Conservation (phyloP, 2,329 filamentous ascomycete species). For the Lizonia empirigonia region DNA sequence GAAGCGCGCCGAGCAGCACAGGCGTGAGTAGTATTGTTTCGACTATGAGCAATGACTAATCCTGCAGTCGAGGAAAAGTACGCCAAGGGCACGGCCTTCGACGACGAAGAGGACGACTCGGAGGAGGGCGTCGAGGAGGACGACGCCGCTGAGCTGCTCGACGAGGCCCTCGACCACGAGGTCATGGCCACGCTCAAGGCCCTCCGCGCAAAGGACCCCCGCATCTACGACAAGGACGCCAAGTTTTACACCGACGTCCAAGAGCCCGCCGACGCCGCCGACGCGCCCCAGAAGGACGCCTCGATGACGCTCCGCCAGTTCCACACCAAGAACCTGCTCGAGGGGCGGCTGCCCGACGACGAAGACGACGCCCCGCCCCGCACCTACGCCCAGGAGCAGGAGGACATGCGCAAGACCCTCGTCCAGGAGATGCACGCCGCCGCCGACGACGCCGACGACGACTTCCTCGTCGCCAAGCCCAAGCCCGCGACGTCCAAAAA, state of each 20-base stretch:
- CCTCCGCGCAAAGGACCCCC: constrained; percentile 87
- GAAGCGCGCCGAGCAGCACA: constrained; percentile 85
- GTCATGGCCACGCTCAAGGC: constrained; percentile 87
- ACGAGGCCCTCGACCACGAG: constrained; percentile 81
- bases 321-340: constrained; percentile 86
- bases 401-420: constrained; percentile 76
- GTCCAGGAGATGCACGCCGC: constrained; percentile 79
- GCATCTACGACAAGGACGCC: constrained; percentile 79
- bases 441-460: constrained; percentile 63
- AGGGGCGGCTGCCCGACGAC: constrained; percentile 67
- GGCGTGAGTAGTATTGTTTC: constrained; percentile 62
- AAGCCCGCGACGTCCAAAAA: constrained; percentile 46
- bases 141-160: constrained; percentile 85
- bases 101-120: constrained; percentile 54
- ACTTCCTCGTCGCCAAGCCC: constrained; percentile 76
- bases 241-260: constrained; percentile 77
- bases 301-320: constrained; percentile 88
- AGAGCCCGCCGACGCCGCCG: constrained; percentile 50
- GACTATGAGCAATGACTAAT: constrained; percentile 55
- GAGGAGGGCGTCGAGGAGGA: constrained; percentile 78
- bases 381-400: constrained; percentile 90
- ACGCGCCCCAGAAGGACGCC: constrained; percentile 71
- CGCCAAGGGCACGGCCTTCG: constrained; percentile 55
- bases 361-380: constrained; percentile 62
- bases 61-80: constrained; percentile 85